phyloP scores from a whole-genome alignment of 148 eudicot species.

The Dysphania ambrosioides region DNA sequence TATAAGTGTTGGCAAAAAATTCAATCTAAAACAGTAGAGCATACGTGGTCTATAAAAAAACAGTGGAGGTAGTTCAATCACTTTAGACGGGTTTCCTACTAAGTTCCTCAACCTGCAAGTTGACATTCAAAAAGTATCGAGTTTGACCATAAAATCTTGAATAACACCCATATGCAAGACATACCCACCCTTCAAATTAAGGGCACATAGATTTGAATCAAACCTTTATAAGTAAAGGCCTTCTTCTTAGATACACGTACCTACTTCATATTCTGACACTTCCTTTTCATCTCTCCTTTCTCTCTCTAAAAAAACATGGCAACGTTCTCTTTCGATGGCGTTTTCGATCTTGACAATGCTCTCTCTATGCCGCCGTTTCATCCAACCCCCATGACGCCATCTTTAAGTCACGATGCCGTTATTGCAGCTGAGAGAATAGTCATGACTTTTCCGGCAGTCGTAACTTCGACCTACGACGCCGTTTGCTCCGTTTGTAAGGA shows the following conservation, averaged over 20 bases:
- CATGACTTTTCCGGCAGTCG: conserved; percentile 16
- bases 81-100: not conserved
- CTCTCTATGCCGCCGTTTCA: conserved; percentile 23
- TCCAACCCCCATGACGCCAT: conserved; percentile 2
- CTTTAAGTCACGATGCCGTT: not conserved
- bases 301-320: conserved; percentile 16
- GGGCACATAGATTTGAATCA: not conserved
- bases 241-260: no score
- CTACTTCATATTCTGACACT: not conserved
- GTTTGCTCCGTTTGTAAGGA: conserved; percentile 28
- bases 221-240: no score
- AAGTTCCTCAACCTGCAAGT: not conserved
- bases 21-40: no score
- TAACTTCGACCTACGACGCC: conserved; percentile 12
- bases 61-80: not conserved
- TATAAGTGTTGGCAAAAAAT: not conserved
- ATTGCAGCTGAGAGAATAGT: not conserved
- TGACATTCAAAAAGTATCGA: not conserved
- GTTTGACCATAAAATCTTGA: not conserved
- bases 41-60: not conserved
- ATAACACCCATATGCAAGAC: not conserved
- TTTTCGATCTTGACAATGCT: conserved; percentile 29
- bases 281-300: not conserved
- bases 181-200: not conserved
- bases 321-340: conserved; percentile 17